Base-by-base conservation (phyloP, 2,329 filamentous ascomycete species). In the Fusarium kyushuense region DNA sequence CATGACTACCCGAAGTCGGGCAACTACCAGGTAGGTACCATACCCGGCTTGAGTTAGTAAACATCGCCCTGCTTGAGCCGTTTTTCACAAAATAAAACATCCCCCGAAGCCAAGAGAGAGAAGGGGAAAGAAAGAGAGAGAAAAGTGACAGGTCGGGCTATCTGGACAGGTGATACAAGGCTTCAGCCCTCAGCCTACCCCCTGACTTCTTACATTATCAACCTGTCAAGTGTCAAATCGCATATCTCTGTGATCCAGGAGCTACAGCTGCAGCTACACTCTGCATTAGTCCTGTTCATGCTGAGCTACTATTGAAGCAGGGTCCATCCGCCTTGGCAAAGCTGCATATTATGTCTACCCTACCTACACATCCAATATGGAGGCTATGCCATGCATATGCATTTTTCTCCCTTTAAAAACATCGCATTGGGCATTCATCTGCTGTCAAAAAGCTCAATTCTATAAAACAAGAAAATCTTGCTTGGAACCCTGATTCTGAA, bases 11-110 rank as follows among this genome's bases (percentile, higher is more conserved):
- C n/a, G 10, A 42, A 42, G 21, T 25, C 14, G n/a, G n/a, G n/a
- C n/a, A 42, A 42, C 40, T 42, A 42, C n/a, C 35, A 36, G 23
- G 30, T 40, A 49, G 35, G 53, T 54, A 35, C 12, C 14, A 16
- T 33, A 33, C 8, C n/a, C 10, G 35, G 30, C 21, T 16, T 27
- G n/a, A 10, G 38, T n/a, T 21, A 14, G 35, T 55, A 57, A 42
- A 42, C 46, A 41, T 65, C 48, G 32, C 64, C 64, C 64, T 65
- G 23, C 64, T 25, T 67, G 41, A 29, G 16, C 12, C n/a, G 52
- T 52, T 43, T 41, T 19, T 17, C 11, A n/a, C 30, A 36, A 32
- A 29, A 25, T 9, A 42, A 47, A 32, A 47, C 36, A 54, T 32
- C n/a, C 36, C 25, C 29, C 27, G 16, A 57, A 40, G 35, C 36